phyloP scores from a whole-genome alignment of 2,329 filamentous ascomycete species.

The Xenosphaeropsis pyriputrescens region DNA sequence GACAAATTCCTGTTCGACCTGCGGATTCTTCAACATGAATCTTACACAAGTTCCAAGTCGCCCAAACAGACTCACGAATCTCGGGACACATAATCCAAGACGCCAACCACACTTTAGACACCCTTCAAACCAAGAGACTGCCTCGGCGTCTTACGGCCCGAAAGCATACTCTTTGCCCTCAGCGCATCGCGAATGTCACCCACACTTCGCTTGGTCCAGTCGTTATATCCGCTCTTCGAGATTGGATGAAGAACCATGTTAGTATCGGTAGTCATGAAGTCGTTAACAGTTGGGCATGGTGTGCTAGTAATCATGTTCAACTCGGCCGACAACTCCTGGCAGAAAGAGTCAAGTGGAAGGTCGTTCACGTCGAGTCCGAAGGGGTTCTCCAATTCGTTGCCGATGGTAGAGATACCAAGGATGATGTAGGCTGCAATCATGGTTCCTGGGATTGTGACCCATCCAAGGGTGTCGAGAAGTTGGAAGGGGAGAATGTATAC shows the following conservation, averaged over 20 bases:
- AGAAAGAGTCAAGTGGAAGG: constrained; percentile 62
- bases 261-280: constrained; percentile 7
- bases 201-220: constrained; percentile 27
- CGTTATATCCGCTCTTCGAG: constrained; percentile 23
- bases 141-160: neutral
- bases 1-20: no score
- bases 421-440: constrained; percentile 68
- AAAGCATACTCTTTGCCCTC: constrained; percentile 8
- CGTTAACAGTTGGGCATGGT: constrained; percentile 7
- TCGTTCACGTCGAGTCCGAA: constrained; percentile 79
- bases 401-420: constrained; percentile 61
- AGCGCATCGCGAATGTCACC: constrained; percentile 24
- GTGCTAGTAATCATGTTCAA: constrained; percentile 48
- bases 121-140: constrained; percentile 1
- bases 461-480: constrained; percentile 23
- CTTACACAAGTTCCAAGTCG: no score
- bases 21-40: no score
- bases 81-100: no score
- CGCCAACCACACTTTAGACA: neutral
- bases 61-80: no score
- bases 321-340: constrained; percentile 58
- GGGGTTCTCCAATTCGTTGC: constrained; percentile 72
- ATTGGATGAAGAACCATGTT: constrained; percentile 21
- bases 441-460: constrained; percentile 48
- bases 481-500: constrained; percentile 73